Conservation (phyloP, 1,284 basidiomycete genomes). For the Cryptococcus sp. region DNA sequence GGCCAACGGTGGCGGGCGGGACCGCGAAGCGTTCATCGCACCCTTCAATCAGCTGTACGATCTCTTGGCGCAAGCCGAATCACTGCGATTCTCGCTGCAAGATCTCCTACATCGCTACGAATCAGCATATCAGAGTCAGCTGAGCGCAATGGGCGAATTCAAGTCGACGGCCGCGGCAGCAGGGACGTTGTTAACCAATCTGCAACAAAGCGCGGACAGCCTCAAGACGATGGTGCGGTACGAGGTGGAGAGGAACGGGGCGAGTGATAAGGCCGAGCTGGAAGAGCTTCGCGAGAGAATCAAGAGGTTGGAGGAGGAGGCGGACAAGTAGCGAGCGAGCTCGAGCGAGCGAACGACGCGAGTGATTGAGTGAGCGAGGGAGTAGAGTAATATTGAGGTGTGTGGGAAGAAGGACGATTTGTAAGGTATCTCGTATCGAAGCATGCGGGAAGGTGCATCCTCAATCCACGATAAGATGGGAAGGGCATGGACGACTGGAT, state of each 20-base stretch:
- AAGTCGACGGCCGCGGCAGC: conserved; percentile 41
- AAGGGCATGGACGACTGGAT: no score
- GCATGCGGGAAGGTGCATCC: no score
- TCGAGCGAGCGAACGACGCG: background rate
- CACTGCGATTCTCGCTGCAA: conserved; percentile 35
- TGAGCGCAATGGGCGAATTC: conserved; percentile 40
- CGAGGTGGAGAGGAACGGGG: conserved; percentile 37
- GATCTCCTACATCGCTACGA: conserved; percentile 42
- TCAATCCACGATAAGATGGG: no score
- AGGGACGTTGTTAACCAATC: conserved; percentile 31
- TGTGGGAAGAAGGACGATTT: background rate
- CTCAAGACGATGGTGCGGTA: conserved; percentile 51
- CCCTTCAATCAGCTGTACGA: conserved; percentile 46
- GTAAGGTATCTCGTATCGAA: background rate
- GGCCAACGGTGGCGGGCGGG: no score
- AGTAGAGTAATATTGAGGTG: no score
- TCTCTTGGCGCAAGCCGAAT: conserved; percentile 33
- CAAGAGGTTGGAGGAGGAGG: conserved; percentile 23
- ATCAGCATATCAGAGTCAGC: conserved; percentile 29
- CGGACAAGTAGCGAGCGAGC: conserved; percentile 9
- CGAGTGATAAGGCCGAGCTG: conserved; percentile 25
- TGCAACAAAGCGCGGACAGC: conserved; percentile 46
- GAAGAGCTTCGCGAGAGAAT: conserved; percentile 32
- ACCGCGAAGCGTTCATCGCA: conserved; percentile 31
- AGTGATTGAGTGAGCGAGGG: background rate